Percentiles rank a stretch among this genome's conserved stretches.
Conservation (phyloP, 1,284 basidiomycete genomes). For the Puccinia sorghi region DNA sequence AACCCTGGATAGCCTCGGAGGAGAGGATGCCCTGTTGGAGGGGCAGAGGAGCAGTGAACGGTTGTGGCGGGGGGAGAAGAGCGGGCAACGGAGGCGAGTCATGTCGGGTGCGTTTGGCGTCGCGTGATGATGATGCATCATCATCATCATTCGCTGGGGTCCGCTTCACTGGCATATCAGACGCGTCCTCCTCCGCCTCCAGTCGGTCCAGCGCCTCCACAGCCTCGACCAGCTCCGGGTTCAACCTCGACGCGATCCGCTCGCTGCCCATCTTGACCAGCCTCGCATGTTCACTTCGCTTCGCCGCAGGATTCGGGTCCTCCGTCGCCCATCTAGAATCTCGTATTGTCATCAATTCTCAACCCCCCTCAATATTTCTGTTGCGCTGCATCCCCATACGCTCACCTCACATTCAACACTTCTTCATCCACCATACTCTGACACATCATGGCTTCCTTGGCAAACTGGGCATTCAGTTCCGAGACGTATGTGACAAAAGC, state of each 20-base stretch:
- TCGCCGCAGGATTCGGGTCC: constrained; percentile 87
- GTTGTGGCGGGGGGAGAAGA: constrained; percentile 59
- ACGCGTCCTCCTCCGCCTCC: constrained; percentile 9
- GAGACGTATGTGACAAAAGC: constrained; percentile 94
- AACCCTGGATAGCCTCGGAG: constrained; percentile 24
- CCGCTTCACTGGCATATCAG: constrained; percentile 24
- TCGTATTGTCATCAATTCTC: too few species aligned
- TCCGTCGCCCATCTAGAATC: constrained; percentile 92
- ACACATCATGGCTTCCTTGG: constrained; percentile 98
- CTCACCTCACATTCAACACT: constrained; percentile 84
- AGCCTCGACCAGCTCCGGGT: constrained; percentile 83
- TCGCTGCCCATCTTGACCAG: constrained; percentile 78
- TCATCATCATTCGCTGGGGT: constrained; percentile 44
- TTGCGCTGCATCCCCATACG: too few species aligned
- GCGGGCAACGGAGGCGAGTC: not conserved
- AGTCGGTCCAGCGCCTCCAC: constrained; percentile 56
- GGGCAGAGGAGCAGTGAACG: constrained; percentile 68
- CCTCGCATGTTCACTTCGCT: constrained; percentile 76
- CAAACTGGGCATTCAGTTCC: constrained; percentile 88
- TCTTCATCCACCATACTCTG: constrained; percentile 97
- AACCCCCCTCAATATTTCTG: too few species aligned
- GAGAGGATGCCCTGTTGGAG: constrained; percentile 41
- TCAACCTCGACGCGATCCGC: constrained; percentile 70
- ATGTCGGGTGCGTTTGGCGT: constrained; percentile 47
- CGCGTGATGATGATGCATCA: too few species aligned